Evolutionary conservation across 83 land plant genomes (phyloP), one percentile per base, ranked within the genome.

Genomic region (Larix sibirica): DNA sequence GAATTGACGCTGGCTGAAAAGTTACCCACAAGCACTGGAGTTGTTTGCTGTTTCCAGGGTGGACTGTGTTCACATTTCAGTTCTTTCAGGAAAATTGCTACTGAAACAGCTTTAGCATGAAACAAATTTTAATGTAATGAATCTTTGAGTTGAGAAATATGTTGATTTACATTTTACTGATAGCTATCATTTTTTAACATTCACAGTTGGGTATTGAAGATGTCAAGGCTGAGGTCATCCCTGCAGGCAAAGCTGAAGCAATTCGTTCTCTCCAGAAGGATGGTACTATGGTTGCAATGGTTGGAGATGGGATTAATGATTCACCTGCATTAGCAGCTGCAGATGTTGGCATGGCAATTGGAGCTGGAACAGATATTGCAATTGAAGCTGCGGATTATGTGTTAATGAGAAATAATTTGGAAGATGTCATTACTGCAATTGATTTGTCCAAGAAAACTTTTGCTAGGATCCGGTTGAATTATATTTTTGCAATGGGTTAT

Each of bases 161-260:
- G 1, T 78, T 28, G 6, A 18, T 56, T 79, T 28, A 47, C 16
- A 18, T 59, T 18, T 40, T 65, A 14, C 67, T 63, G 16, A 81
- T 44, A 4, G 31, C 42, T 17, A 3, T 4, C 60, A 80, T 63
- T 63, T 67, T 50, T 59, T 23, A 13, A 38, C 40, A 44, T 62
- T 83, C 71, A 54, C 92, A 96, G 99, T 92, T 91, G 26, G 99
- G 98, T 31, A 97, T 97, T 79, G 81, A 89, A 23, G 91, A 93
- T 80, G 94, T 92, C 50, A 86, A 87, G 80, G 99, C 97, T 40
- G 99, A 97, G 80, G 98, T 96, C 21, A 81, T 96, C 89, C 99
- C 99, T 17, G 94, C 92, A 4, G 99, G 95, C 76, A 97, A 97
- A 87, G 98, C 97, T 6, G 97, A 96, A 7, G 88, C 87, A 16